Evolutionary conservation across 805 yeast species (phyloP).

Genomic region (Starmera dryadoides): DNA sequence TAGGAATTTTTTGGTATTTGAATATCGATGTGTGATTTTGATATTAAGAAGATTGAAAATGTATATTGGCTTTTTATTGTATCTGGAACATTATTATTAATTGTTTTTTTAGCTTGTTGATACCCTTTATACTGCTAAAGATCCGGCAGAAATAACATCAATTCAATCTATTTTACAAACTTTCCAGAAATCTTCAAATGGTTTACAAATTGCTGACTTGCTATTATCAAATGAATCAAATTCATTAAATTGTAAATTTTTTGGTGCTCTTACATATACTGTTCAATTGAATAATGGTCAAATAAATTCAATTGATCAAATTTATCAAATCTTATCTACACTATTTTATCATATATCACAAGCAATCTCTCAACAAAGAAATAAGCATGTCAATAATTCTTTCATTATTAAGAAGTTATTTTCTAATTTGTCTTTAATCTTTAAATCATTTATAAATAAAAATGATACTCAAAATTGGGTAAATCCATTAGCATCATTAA

Average conservation of each 20-base stretch:
- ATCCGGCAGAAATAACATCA: slow-evolving; percentile 28
- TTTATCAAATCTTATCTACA: slow-evolving; percentile 5
- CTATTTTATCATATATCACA: slow-evolving; percentile 10
- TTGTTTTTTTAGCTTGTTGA: slow-evolving; percentile 14
- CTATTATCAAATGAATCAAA: slow-evolving; percentile 30
- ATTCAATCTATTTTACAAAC: slow-evolving; percentile 51
- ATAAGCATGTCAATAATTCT: slow-evolving; percentile 10
- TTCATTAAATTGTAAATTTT: slow-evolving; percentile 51
- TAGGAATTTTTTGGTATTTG: no score
- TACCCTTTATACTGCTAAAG: slow-evolving; percentile 13
- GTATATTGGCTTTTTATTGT: no score
- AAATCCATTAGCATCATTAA: slow-evolving; percentile 29
- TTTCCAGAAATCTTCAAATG: slow-evolving; percentile 50
- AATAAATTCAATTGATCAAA: slow-evolving; percentile 12
- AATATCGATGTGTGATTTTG: no score
- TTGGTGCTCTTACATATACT: slow-evolving; percentile 76
- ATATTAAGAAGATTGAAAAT: no score
- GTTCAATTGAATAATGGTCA: slow-evolving; percentile 40
- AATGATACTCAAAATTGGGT: slow-evolving; percentile 29
- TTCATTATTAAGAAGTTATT: slow-evolving; percentile 54
- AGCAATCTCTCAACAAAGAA: slow-evolving; percentile 1
- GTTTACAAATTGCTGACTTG: slow-evolving; percentile 48
- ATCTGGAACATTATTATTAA: no score
- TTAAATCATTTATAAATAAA: slow-evolving; percentile 19
- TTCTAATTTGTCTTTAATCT: slow-evolving; percentile 45